A percentile compares a stretch with the other conserved stretches of the same genome.
These are phyloP conservation scores for Hondaea fermentalgiana DNA, from an alignment of 108 stramenopile species.

Conservation along the genomic window DNA sequence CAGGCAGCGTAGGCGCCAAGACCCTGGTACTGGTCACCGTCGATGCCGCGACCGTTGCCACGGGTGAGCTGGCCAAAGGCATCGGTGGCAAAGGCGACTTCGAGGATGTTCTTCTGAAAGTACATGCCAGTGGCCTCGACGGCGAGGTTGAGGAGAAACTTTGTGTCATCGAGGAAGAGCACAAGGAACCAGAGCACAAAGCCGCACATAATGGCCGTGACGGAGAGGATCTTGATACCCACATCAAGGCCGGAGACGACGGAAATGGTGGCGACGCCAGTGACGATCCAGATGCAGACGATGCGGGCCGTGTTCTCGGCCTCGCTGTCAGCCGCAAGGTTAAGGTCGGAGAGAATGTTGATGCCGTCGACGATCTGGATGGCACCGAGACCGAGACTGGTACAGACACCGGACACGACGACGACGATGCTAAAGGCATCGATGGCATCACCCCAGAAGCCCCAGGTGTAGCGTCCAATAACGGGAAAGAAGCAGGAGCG, in stretches of 20 bases:
- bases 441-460: slow-evolving; percentile 57
- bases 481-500: slow-evolving; percentile 55
- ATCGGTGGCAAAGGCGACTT: slow-evolving; percentile 7
- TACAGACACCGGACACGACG: slow-evolving; percentile 56
- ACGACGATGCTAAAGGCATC: slow-evolving; percentile 53
- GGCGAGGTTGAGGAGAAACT: slow-evolving; percentile 44
- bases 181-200: slow-evolving; percentile 37
- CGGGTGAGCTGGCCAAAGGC: slow-evolving; percentile 10
- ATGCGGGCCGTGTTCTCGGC: slow-evolving; percentile 5
- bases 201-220: slow-evolving; percentile 44
- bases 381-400: slow-evolving; percentile 50
- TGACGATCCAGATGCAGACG: slow-evolving; percentile 43
- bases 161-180: slow-evolving; percentile 54
- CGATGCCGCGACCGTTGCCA: slow-evolving; percentile 37
- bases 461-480: slow-evolving; percentile 54
- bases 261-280: slow-evolving; percentile 43
- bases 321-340: neutral
- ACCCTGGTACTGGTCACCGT: slow-evolving; percentile 27
- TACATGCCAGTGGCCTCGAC: slow-evolving; percentile 49
- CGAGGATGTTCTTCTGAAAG: slow-evolving; percentile 26
- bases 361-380: slow-evolving; percentile 46
- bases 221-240: slow-evolving; percentile 51
- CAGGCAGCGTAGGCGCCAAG: slow-evolving; percentile 36
- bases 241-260: slow-evolving; percentile 49
- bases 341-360: neutral